Conservation (phyloP, 1,284 basidiomycete species). For the Ustilago sp. region DNA sequence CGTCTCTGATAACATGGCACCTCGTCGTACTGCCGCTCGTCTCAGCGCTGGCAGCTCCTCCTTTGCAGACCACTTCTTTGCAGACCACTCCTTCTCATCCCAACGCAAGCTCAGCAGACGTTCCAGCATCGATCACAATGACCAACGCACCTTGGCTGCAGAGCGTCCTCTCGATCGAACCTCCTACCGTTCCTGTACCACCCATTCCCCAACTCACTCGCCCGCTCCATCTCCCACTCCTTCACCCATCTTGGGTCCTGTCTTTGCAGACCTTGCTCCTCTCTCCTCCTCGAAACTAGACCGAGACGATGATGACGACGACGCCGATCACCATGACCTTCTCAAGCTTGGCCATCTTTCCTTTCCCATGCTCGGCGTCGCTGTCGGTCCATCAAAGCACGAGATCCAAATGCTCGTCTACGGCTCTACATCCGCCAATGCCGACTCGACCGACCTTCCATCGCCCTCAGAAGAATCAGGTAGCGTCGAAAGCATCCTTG, state of each 20-base stretch:
- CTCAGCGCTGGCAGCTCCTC: constrained; percentile 46
- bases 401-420: constrained; percentile 63
- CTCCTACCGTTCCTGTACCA: constrained; percentile 40
- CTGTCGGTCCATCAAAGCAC: constrained; percentile 57
- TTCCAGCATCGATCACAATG: constrained; percentile 51
- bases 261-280: constrained; percentile 19
- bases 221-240: constrained; percentile 58
- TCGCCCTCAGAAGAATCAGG: constrained; percentile 28
- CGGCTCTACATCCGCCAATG: constrained; percentile 32
- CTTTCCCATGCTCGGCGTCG: constrained; percentile 57
- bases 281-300: constrained; percentile 9
- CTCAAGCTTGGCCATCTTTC: constrained; percentile 59
- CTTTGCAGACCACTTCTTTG: constrained; percentile 35
- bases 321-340: constrained; percentile 23
- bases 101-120: constrained; percentile 38
- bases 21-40: constrained; percentile 42
- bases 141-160: constrained; percentile 36
- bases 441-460: constrained; percentile 14
- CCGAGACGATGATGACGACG: constrained; percentile 1
- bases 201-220: constrained; percentile 32
- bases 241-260: constrained; percentile 61
- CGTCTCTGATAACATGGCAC: constrained; percentile 42
- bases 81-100: constrained; percentile 38
- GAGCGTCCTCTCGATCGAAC: constrained; percentile 32
- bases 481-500: constrained; percentile 39